Percentiles rank a stretch among this genome's conserved stretches.
phyloP scores from a whole-genome alignment of 2,329 filamentous ascomycete species.

The Penicillium sumatraense region DNA sequence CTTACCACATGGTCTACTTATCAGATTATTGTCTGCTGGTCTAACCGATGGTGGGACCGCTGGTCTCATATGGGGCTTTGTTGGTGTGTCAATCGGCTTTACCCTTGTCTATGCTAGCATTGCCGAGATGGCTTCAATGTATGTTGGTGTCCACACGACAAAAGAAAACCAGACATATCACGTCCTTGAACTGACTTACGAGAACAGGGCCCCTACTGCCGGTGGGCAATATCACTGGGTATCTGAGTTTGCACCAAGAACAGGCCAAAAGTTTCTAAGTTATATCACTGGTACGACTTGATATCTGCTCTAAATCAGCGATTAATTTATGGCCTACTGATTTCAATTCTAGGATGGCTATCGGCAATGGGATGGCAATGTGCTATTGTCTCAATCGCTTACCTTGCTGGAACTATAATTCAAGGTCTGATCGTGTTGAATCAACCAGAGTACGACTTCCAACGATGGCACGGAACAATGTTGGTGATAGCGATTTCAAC shows the following conservation, averaged over 20 bases:
- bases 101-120: constrained; percentile 43
- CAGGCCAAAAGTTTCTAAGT: constrained; percentile 48
- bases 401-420: constrained; percentile 51
- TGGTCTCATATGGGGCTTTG: constrained; percentile 44
- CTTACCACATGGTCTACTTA: constrained; percentile 6
- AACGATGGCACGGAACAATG: constrained; percentile 52
- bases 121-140: constrained; percentile 51
- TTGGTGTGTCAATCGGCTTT: constrained; percentile 38
- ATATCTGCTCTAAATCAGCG: background rate
- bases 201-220: constrained; percentile 44
- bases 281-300: constrained; percentile 47
- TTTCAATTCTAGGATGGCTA: constrained; percentile 43
- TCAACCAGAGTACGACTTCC: constrained; percentile 43
- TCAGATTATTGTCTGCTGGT: constrained; percentile 34
- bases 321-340: background rate
- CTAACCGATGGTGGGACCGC: constrained; percentile 44
- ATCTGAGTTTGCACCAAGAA: constrained; percentile 47
- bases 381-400: constrained; percentile 49
- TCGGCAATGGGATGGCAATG: constrained; percentile 52
- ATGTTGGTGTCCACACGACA: constrained; percentile 8
- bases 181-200: constrained; percentile 4
- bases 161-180: background rate
- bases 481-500: constrained; percentile 46
- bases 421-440: constrained; percentile 53
- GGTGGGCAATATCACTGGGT: constrained; percentile 42